Evolutionary conservation across 495 filamentous ascomycete species (phyloP).

Genomic region (Aspergillus baeticus): DNA sequence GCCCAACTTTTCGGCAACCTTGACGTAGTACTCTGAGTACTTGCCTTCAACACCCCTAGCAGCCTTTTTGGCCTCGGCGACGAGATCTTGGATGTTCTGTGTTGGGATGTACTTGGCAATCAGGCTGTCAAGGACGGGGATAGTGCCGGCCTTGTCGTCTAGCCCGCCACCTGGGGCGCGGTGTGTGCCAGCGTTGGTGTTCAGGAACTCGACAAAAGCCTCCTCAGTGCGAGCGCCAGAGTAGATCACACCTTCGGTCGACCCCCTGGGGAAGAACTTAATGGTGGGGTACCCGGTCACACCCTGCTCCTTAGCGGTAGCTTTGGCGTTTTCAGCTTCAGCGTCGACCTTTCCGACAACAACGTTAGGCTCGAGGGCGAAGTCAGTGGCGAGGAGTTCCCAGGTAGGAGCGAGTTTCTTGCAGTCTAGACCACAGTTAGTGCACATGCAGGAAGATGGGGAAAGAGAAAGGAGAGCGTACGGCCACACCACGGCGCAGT

Average conservation of each 20-base stretch:
- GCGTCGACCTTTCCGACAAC: slow-evolving; percentile 93
- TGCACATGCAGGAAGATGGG: slow-evolving; percentile 1
- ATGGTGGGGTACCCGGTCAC: slow-evolving; percentile 91
- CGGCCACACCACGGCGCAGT: slow-evolving; percentile 97
- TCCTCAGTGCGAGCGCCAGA: slow-evolving; percentile 73
- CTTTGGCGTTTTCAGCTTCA: slow-evolving; percentile 80
- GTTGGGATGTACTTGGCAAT: slow-evolving; percentile 61
- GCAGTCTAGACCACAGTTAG: slow-evolving; percentile 66
- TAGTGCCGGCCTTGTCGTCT: slow-evolving; percentile 75
- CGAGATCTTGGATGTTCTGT: slow-evolving; percentile 54
- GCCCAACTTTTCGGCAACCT: slow-evolving; percentile 79
- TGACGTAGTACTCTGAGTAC: slow-evolving; percentile 92
- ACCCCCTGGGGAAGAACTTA: slow-evolving; percentile 95
- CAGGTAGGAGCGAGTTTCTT: slow-evolving; percentile 88
- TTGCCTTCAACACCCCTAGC: slow-evolving; percentile 68
- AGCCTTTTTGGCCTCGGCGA: slow-evolving; percentile 66
- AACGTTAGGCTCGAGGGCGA: slow-evolving; percentile 70
- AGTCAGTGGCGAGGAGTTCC: slow-evolving; percentile 85
- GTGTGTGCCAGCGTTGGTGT: slow-evolving; percentile 86
- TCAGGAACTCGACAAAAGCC: slow-evolving; percentile 78
- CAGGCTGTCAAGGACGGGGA: slow-evolving; percentile 72
- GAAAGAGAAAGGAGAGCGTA: slow-evolving; percentile 53
- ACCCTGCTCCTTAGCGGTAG: slow-evolving; percentile 71
- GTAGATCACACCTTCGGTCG: slow-evolving; percentile 70
- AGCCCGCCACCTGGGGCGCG: slow-evolving; percentile 80